Evolutionary conservation across 163 green algal species (phyloP), one percentile per base, ranked within the genome.

Genomic region (Scenedesmus sp.): DNA sequence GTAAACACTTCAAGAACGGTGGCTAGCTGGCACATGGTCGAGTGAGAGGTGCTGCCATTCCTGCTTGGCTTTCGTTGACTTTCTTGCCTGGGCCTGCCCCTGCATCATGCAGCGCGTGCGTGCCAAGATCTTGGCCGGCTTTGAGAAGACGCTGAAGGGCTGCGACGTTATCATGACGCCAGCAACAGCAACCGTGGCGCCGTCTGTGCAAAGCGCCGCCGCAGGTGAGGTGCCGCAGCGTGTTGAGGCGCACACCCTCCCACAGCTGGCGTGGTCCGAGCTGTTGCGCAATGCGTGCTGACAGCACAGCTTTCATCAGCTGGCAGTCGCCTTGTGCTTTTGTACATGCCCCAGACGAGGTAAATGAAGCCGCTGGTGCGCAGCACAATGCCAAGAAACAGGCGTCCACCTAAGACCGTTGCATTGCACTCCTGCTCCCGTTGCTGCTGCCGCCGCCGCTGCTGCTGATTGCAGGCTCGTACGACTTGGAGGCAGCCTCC

Each of bases 81-180:
- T 33, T 10, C 2, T 70, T 70, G 56, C 56, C 22, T 22, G 2
- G 16, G 49, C 15, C 20, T 88, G 35, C 73, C 76, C 9, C 85
- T 76, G 68, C n/a, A 53, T 35, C 2, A 2, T 89, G 80, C 93
- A 95, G 88, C 90, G 94, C 20, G 89, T 96, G 37, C 87, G 95
- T 5, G 92, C 89, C 0, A 89, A 92, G 1, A 42, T 91, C 1
- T 76, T 94, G 85, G 35, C 51, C 7, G 87, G 93, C 81, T 92
- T 94, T 42, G 46, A 83, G 53, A 46, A 65, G 33, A 40, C 91
- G 2, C 95, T 97, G 61, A 40, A 61, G 30, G 24, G 49, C 7
- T 89, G 88, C 35, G 93, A 97, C 72, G 59, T 95, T 15, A 90
- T 97, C 30, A 65, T 91, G 30, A 95, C 93, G 1, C 95, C 95